Evolutionary conservation across 2,329 filamentous ascomycete genomes (phyloP), one percentile per base, ranked within the genome.

Genomic region (Coniella lustricola): DNA sequence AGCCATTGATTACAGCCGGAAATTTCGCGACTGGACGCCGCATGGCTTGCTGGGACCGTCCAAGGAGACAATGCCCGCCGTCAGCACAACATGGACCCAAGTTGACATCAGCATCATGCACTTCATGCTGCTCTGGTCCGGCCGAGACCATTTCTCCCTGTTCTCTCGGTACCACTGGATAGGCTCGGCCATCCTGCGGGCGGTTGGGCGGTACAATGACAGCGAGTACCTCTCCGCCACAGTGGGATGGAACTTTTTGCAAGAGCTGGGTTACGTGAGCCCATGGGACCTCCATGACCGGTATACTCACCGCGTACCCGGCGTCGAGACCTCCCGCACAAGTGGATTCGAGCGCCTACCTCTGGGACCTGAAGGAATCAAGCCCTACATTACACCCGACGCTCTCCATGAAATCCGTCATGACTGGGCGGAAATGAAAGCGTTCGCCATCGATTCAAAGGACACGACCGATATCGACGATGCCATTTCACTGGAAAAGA

Each of bases 391-490:
- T 18, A 42, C 37, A 3, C n/a, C 18, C 16, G 78, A 82, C 52
- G 58, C 68, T 17, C 70, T 77, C 9, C 62, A 62, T 3, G 66
- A 68, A 10, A 59, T 77, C 21, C 79, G 87, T 40, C 75, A 72
- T 50, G 75, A 81, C 45, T 85, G 81, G 76, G 68, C 67, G 0
- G 58, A 72, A n/a, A 60, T 79, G 18, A 76, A 74, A 0, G 76
- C 86, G 1, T 90, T 82, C 60, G 89, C 85, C 55, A 86, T 94
- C 51, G 87, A 94, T 59, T 74, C 77, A 22, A 71, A 73, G 17
- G 67, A 66, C 32, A 85, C 88, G 0, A 69, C 75, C 22, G 81
- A 91, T 56, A 85, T 93, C 50, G 87, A 94, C 56, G 87, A 94
- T 60, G 87, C 83, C 1, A 67, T 94, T 8, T 91, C 87, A 1